phyloP scores from a whole-genome alignment of 257 asterid species.

The Petunia secreta region DNA sequence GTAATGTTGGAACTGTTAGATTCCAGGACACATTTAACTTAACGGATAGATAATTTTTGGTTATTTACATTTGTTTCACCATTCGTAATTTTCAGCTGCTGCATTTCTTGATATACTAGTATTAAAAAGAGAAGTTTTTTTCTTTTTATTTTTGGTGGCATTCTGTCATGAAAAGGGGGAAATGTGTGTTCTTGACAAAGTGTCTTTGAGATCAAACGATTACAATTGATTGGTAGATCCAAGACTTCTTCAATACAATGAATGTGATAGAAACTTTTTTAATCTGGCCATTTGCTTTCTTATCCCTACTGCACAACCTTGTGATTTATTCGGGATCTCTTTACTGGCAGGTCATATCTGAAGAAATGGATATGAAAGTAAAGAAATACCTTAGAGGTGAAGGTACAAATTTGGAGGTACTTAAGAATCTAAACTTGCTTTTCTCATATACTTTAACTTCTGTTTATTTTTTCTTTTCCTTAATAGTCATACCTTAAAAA shows the following conservation, averaged over 20 bases:
- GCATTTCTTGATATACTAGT: not conserved
- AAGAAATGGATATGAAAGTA: conserved; percentile 59
- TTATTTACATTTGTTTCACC: not conserved
- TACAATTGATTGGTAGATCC: not conserved
- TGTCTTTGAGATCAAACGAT: not conserved
- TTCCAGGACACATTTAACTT: too few species aligned
- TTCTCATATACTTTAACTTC: not conserved
- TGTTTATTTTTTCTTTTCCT: not conserved
- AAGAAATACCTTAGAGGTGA: conserved; percentile 82
- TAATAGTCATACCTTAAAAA: conserved; percentile 15
- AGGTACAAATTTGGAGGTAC: conserved; percentile 73
- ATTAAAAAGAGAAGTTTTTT: not conserved
- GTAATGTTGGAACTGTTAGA: too few species aligned
- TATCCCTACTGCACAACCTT: not conserved
- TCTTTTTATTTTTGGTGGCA: not conserved
- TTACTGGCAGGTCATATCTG: conserved; percentile 51
- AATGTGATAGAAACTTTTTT: not conserved
- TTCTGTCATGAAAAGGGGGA: not conserved
- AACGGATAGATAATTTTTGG: not conserved
- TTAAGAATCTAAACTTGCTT: not conserved
- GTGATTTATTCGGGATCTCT: conserved; percentile 10
- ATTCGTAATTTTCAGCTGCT: not conserved
- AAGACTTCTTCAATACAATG: not conserved
- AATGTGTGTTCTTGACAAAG: not conserved
- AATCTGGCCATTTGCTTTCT: not conserved